phyloP scores from a whole-genome alignment of 768 basidiomycete species.

The Tulasnella sp. region DNA sequence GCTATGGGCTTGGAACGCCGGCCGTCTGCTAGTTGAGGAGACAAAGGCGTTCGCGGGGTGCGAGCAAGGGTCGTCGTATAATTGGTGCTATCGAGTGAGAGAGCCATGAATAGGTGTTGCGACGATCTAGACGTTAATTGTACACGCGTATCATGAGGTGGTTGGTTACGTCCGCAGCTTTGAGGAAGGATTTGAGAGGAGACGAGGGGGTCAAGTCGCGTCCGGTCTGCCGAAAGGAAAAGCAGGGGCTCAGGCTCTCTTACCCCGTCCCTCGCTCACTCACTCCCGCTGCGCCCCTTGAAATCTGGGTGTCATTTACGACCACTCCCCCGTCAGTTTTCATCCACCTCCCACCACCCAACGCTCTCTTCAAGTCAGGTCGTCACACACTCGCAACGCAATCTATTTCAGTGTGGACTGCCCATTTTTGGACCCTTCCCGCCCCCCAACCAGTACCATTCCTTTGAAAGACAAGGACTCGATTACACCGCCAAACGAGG shows the following conservation, averaged over 20 bases:
- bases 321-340: not conserved
- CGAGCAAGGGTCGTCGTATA: not conserved
- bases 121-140: no score
- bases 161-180: not conserved
- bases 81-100: not conserved
- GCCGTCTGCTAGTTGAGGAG: not conserved
- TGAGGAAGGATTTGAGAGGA: not conserved
- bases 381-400: not conserved
- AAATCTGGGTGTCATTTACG: not conserved
- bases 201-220: not conserved
- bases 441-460: not conserved
- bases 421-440: not conserved
- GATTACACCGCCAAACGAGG: no score
- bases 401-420: not conserved
- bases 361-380: not conserved
- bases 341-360: not conserved
- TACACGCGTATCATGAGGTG: not conserved
- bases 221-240: not conserved
- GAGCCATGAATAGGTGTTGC: not conserved
- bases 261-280: not conserved
- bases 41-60: not conserved
- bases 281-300: not conserved
- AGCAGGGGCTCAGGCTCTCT: not conserved
- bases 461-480: not conserved
- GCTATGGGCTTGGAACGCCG: not conserved